Percentiles rank a stretch among this genome's conserved stretches.
Conservation (phyloP, 768 basidiomycete genomes). For the Amanita pallidorosea region DNA sequence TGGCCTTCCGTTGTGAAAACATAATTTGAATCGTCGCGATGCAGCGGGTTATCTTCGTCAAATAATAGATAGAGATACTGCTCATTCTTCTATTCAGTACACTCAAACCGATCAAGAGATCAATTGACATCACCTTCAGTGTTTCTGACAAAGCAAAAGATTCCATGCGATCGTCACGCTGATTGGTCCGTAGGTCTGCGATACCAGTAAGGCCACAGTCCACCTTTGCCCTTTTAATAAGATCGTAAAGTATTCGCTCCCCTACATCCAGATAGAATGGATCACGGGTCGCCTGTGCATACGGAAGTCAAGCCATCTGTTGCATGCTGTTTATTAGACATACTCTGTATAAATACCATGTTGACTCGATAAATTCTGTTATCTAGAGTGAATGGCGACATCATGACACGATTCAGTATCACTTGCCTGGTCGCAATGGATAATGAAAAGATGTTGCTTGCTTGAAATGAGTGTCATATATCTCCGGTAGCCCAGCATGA, state of each 20-base stretch:
- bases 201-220: constrained; percentile 82
- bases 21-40: constrained; percentile 71
- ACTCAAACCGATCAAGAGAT: not conserved
- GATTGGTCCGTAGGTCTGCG: constrained; percentile 64
- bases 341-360: constrained; percentile 90
- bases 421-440: constrained; percentile 63
- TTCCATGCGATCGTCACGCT: constrained; percentile 92
- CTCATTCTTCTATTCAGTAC: not conserved
- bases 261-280: constrained; percentile 89
- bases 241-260: constrained; percentile 71
- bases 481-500: constrained; percentile 84
- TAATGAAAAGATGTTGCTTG: constrained; percentile 69
- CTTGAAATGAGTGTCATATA: constrained; percentile 73
- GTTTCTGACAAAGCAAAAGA: constrained; percentile 93
- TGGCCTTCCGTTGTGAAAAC: constrained; percentile 97
- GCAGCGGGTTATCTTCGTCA: constrained; percentile 70
- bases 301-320: constrained; percentile 4
- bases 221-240: constrained; percentile 66
- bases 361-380: constrained; percentile 88
- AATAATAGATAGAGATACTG: constrained; percentile 93
- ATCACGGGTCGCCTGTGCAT: constrained; percentile 76
- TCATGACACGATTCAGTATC: not conserved
- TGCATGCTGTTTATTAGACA: constrained; percentile 13
- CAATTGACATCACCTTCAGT: constrained; percentile 48
- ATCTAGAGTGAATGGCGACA: not conserved